Evolutionary conservation across 2,329 filamentous ascomycete genomes (phyloP).

Genomic region (Diaporthe vexans): DNA sequence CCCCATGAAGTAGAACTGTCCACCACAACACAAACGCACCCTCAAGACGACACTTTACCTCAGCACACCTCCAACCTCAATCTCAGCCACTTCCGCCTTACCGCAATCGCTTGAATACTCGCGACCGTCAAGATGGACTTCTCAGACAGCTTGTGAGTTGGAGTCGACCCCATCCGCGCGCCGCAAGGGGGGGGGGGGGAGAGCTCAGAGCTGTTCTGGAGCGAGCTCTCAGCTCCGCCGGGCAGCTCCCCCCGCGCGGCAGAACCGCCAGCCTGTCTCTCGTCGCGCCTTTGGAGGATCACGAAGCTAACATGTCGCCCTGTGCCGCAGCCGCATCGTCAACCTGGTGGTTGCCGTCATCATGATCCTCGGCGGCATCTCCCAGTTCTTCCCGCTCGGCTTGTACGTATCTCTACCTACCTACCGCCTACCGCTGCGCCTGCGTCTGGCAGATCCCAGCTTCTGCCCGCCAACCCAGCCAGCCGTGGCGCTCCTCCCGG

Average conservation of each 20-base stretch:
- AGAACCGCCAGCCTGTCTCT: background rate
- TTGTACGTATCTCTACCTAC: conserved; percentile 69
- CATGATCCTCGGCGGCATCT: conserved; percentile 88
- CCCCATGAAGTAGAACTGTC: background rate
- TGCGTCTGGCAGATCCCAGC: conserved; percentile 51
- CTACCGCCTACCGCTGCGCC: conserved; percentile 53
- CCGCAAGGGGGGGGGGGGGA: conserved; percentile 17
- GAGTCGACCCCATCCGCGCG: conserved; percentile 35
- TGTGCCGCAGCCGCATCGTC: conserved; percentile 81
- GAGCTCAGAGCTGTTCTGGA: conserved; percentile 6
- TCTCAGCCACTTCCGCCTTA: background rate
- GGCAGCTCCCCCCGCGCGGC: background rate
- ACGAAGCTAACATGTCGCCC: conserved; percentile 52
- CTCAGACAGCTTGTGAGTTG: conserved; percentile 88
- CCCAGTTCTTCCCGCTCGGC: conserved; percentile 74
- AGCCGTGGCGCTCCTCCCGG: conserved; percentile 2
- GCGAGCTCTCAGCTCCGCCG: conserved; percentile 6
- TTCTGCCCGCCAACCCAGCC: conserved; percentile 45
- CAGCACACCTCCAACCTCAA: conserved; percentile 1
- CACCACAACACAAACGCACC: conserved; percentile 6
- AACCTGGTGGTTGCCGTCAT: conserved; percentile 91
- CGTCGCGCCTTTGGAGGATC: background rate
- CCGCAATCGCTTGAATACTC: background rate
- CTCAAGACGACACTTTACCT: background rate
- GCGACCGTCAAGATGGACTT: conserved; percentile 78